Evolutionary conservation across 2,329 filamentous ascomycete genomes (phyloP), one percentile per base, ranked within the genome.

Genomic region (Fusarium chuoi): DNA sequence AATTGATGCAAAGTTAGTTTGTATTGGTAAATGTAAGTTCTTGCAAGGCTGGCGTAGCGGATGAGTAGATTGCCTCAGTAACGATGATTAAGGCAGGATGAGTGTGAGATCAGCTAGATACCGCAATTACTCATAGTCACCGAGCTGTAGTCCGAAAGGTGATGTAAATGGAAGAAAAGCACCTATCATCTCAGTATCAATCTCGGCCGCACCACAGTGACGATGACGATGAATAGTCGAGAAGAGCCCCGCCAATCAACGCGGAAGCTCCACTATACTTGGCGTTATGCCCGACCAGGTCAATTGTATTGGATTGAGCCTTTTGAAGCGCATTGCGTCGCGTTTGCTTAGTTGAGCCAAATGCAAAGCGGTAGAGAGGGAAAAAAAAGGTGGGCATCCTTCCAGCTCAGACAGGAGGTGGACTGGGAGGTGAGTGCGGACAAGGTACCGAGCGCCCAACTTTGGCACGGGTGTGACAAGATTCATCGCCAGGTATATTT

Each of bases 171-270:
- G 54, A 56, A 59, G 45, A 55, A 71, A 59, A 72, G 61, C 54
- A 67, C 33, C 46, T 20, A 62, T 65, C 59, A 52, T 45, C 30
- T 44, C 35, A 62, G 62, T 33, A 52, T 68, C 65, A 46, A 49
- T 70, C 45, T 75, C 68, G 68, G 72, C 61, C 64, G 72, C 65
- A 73, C 49, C 72, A 51, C 35, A 65, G 71, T 54, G 55, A 73
- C 63, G 78, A 79, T 78, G 78, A 80, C 78, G 78, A 80, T 79
- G 68, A 63, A 64, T 51, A 73, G 45, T 67, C 68, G 71, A 57
- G 52, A 64, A 45, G 48, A 68, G 68, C 63, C 71, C 74, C 77
- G 71, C 78, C 78, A 78, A 78, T 76, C 73, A 75, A 38, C 65
- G 68, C 54, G 51, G 42, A 65, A 70, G 61, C 75, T 52, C 78